Conservation (phyloP, 768 basidiomycete species). For the Leccinum boreale region DNA sequence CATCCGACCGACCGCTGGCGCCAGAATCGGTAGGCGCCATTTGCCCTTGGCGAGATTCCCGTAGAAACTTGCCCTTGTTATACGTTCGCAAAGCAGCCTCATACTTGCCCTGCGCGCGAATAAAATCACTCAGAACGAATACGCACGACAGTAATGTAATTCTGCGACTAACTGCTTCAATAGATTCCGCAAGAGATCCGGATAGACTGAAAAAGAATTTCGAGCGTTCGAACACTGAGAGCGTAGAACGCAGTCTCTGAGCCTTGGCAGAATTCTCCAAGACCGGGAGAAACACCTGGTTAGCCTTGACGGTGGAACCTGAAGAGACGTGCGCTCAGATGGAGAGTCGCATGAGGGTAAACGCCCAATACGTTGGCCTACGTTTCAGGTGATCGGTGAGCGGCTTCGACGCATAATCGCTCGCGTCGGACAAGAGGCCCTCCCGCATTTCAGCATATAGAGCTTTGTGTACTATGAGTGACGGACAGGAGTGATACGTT, state of each 20-base stretch:
- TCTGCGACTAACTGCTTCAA: slow-evolving; percentile 68
- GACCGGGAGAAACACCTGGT: slow-evolving; percentile 94
- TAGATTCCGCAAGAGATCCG: slow-evolving; percentile 79
- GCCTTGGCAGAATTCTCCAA: slow-evolving; percentile 95
- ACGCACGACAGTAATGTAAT: not conserved
- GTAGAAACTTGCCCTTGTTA: slow-evolving; percentile 91
- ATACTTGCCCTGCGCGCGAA: slow-evolving; percentile 77
- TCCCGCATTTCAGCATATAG: slow-evolving; percentile 92
- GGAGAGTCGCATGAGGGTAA: not conserved
- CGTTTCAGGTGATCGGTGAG: slow-evolving; percentile 84
- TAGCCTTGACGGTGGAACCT: slow-evolving; percentile 92
- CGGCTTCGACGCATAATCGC: slow-evolving; percentile 80
- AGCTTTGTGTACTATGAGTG: slow-evolving; percentile 51
- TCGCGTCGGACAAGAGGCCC: slow-evolving; percentile 69
- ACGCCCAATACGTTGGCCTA: slow-evolving; percentile 31
- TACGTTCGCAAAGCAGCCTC: slow-evolving; percentile 93
- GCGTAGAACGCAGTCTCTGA: slow-evolving; percentile 85
- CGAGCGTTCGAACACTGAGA: slow-evolving; percentile 93
- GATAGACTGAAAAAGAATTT: slow-evolving; percentile 99
- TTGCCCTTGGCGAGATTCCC: slow-evolving; percentile 87
- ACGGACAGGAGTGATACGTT: not conserved
- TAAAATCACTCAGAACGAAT: not conserved
- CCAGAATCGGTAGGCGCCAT: slow-evolving; percentile 65
- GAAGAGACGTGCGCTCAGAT: slow-evolving; percentile 5
- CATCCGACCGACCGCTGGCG: slow-evolving; percentile 51